Percentiles rank a stretch among this genome's conserved stretches.
Conservation (phyloP, 2,329 filamentous ascomycete species). For the Ophiobolus disseminans region DNA sequence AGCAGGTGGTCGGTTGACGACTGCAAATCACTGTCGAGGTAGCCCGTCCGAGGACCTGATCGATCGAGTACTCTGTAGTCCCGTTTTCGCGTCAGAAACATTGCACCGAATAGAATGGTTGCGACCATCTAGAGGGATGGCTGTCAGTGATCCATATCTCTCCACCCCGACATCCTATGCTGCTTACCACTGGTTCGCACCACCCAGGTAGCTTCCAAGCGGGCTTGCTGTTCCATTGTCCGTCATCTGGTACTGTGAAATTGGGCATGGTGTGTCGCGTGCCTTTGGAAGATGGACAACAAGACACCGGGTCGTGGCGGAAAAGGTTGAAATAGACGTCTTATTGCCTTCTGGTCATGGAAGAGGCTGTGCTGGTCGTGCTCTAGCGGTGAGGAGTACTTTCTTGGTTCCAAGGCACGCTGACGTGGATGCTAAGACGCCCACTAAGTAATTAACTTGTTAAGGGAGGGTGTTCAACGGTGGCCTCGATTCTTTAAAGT, state of each 20-base stretch:
- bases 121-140: conserved; percentile 54
- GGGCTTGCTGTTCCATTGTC: conserved; percentile 50
- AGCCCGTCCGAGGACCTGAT: conserved; percentile 30
- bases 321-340: background rate
- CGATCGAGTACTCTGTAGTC: conserved; percentile 53
- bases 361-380: no score
- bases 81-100: conserved; percentile 57
- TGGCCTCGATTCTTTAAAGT: background rate
- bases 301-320: background rate
- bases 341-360: no score
- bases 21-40: conserved; percentile 47
- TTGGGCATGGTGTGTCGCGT: conserved; percentile 19
- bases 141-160: conserved; percentile 9
- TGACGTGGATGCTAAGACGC: no score
- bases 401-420: no score
- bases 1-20: conserved; percentile 52
- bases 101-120: conserved; percentile 57
- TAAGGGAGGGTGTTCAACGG: no score
- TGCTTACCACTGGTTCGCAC: conserved; percentile 50
- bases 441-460: no score
- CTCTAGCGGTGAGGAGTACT: no score
- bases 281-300: background rate
- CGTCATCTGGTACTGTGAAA: conserved; percentile 17
- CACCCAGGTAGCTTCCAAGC: conserved; percentile 53
- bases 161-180: background rate